Evolutionary conservation across 2,329 filamentous ascomycete species (phyloP).

Genomic region (Penicillium rolfsii): DNA sequence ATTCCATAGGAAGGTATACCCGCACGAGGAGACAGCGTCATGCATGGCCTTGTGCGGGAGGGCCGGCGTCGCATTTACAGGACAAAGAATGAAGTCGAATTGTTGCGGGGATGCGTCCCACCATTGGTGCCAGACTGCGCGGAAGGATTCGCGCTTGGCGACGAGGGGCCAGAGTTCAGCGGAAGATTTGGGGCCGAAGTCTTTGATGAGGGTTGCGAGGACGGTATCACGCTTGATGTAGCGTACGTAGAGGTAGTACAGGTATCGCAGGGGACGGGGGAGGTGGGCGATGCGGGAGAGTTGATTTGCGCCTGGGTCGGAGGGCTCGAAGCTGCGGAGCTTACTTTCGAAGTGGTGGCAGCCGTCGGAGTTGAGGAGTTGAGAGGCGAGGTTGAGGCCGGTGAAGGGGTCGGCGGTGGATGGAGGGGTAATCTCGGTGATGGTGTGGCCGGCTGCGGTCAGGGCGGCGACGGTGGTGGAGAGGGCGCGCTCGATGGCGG

Average conservation of each 20-base stretch:
- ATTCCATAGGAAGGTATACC: conserved; percentile 94
- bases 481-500: conserved; percentile 78
- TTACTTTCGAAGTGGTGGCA: conserved; percentile 77
- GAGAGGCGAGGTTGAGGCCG: conserved; percentile 74
- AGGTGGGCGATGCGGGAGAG: conserved; percentile 75
- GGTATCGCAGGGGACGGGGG: conserved; percentile 72
- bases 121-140: conserved; percentile 79
- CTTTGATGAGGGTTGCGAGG: conserved; percentile 75
- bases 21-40: conserved; percentile 81
- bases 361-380: conserved; percentile 83
- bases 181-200: conserved; percentile 74
- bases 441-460: conserved; percentile 71
- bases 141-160: conserved; percentile 74
- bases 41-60: conserved; percentile 86
- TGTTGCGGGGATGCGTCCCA: conserved; percentile 71
- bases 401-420: conserved; percentile 75
- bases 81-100: conserved; percentile 78
- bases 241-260: conserved; percentile 89
- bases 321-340: conserved; percentile 75
- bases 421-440: conserved; percentile 68
- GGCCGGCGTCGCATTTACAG: conserved; percentile 88
- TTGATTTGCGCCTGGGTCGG: conserved; percentile 75
- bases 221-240: conserved; percentile 75
- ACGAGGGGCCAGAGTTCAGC: conserved; percentile 84
- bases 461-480: conserved; percentile 72